These are phyloP conservation scores for Bruguiera gymnorhiza DNA, from an alignment of 345 rosid genomes.

Conservation along the genomic window DNA sequence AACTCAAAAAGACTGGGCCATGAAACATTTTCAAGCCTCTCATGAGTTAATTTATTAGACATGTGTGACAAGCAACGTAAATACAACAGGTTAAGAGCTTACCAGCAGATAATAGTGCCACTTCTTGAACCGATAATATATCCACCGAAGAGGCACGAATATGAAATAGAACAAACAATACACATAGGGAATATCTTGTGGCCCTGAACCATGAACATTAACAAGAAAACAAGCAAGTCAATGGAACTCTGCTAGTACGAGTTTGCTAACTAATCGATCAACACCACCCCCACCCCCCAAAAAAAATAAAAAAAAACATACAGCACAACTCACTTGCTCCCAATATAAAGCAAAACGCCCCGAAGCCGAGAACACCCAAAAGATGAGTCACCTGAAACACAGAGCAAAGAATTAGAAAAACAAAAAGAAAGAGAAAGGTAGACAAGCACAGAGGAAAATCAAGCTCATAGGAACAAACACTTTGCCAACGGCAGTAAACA, in stretches of 20 bases:
- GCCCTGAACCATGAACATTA: slow-evolving; percentile 48
- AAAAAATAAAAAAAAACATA: background rate
- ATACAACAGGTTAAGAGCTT: slow-evolving; percentile 22
- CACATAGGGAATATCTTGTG: slow-evolving; percentile 78
- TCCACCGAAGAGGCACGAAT: slow-evolving; percentile 97
- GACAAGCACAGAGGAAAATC: background rate
- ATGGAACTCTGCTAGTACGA: background rate
- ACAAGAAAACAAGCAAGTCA: slow-evolving; percentile 10
- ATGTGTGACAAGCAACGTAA: background rate
- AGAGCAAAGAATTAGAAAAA: background rate
- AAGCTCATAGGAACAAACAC: background rate
- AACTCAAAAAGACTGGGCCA: too few species aligned
- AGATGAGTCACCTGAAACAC: slow-evolving; percentile 73
- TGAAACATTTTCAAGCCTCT: too few species aligned
- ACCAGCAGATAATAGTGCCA: slow-evolving; percentile 99
- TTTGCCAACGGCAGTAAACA: background rate
- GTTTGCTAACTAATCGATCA: slow-evolving; percentile 13
- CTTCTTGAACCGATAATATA: slow-evolving; percentile 91
- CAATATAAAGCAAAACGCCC: slow-evolving; percentile 83
- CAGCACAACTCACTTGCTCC: slow-evolving; percentile 73
- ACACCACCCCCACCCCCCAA: background rate
- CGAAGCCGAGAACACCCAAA: slow-evolving; percentile 86
- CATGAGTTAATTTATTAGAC: background rate
- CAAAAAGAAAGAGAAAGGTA: background rate
- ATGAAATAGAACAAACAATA: slow-evolving; percentile 74